Evolutionary conservation across 1,284 basidiomycete species (phyloP).

Genomic region (Lignosus rhinocerotis): DNA sequence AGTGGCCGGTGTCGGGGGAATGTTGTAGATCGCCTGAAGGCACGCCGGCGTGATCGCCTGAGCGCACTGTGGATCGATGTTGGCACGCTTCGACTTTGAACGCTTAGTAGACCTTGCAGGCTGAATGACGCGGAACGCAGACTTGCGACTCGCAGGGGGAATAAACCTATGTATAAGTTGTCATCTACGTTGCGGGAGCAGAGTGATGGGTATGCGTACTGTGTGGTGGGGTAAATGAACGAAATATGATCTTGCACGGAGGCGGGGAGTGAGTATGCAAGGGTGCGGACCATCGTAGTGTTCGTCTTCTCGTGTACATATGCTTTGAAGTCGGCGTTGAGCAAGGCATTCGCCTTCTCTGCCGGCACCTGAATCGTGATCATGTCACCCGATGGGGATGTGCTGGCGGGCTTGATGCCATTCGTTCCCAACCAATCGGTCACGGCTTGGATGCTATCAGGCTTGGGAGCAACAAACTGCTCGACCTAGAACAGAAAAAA

Average conservation of each 20-base stretch:
- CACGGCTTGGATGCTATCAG: constrained; percentile 37
- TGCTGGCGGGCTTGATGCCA: constrained; percentile 31
- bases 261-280: constrained; percentile 41
- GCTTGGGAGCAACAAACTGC: constrained; percentile 36
- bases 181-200: neutral
- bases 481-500: constrained; percentile 42
- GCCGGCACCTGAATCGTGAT: constrained; percentile 25
- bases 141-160: constrained; percentile 15
- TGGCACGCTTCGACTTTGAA: constrained; percentile 16
- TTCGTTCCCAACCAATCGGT: constrained; percentile 39
- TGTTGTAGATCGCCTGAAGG: constrained; percentile 54
- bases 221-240: constrained; percentile 41
- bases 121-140: constrained; percentile 6
- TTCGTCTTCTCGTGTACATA: constrained; percentile 39
- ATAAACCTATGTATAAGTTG: constrained; percentile 12
- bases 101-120: constrained; percentile 3
- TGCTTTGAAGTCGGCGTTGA: constrained; percentile 38
- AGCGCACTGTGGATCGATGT: constrained; percentile 18
- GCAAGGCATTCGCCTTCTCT: constrained; percentile 38
- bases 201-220: constrained; percentile 13
- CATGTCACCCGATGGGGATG: constrained; percentile 33
- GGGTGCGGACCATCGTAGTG: constrained; percentile 35
- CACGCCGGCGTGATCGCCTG: constrained; percentile 51
- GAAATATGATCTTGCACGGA: constrained; percentile 37
- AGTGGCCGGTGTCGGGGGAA: constrained; percentile 45